A percentile compares a stretch with the other conserved stretches of the same genome.
These are phyloP conservation scores for Lactarius pseudohatsudake DNA, from an alignment of 768 basidiomycete species.

Conservation along the genomic window DNA sequence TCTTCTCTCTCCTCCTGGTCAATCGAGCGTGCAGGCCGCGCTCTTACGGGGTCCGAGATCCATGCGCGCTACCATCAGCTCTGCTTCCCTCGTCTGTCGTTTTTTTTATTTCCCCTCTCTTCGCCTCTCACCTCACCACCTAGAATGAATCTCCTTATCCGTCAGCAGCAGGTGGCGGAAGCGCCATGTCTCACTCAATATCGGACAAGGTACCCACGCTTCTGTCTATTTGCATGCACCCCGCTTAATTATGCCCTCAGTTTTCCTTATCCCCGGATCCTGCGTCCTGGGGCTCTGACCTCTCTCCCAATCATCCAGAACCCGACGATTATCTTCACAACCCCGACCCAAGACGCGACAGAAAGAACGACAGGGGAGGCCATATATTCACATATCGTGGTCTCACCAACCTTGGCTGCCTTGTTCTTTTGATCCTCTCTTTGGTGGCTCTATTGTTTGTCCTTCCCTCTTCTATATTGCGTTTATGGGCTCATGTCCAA, in stretches of 20 bases:
- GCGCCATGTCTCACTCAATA: slow-evolving; percentile 30
- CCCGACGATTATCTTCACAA: slow-evolving; percentile 37
- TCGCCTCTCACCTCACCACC: slow-evolving; percentile 1
- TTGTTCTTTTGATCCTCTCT: slow-evolving; percentile 26
- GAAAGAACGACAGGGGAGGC: slow-evolving; percentile 38
- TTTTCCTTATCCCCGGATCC: slow-evolving; percentile 35
- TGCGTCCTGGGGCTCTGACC: slow-evolving; percentile 35
- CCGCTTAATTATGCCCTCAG: background rate
- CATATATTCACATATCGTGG: slow-evolving; percentile 42
- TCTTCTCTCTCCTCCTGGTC: slow-evolving; percentile 44
- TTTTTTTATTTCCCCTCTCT: background rate
- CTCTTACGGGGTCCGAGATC: slow-evolving; percentile 43
- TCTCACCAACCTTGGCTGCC: slow-evolving; percentile 43
- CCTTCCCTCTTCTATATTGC: background rate
- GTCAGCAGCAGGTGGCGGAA: slow-evolving; percentile 10
- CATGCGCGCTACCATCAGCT: slow-evolving; percentile 42
- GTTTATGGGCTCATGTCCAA: background rate
- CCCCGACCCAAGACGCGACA: slow-evolving; percentile 36
- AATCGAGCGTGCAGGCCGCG: slow-evolving; percentile 42
- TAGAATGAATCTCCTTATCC: slow-evolving; percentile 32
- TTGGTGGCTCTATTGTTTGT: slow-evolving; percentile 28
- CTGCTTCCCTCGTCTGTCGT: slow-evolving; percentile 43
- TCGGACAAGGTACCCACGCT: slow-evolving; percentile 33
- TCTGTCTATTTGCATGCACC: background rate
- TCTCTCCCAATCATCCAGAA: slow-evolving; percentile 29